A percentile compares a stretch with the other conserved stretches of the same genome.
Conservation (phyloP, 2,329 filamentous ascomycete species). For the Sclerotinia sclerotiorum region DNA sequence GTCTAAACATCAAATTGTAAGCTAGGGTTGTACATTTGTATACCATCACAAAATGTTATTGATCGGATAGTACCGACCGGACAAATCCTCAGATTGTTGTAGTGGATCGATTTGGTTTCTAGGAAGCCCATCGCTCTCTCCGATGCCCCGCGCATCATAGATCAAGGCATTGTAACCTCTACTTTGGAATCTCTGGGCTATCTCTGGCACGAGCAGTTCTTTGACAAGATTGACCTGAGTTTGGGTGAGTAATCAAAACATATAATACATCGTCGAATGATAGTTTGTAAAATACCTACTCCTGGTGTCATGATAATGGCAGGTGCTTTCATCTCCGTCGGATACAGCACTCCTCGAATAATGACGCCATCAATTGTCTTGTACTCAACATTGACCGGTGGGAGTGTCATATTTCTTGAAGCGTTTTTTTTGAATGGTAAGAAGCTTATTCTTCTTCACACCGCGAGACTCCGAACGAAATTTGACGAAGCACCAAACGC, state of each 20-base stretch:
- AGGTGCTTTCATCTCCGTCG: background rate
- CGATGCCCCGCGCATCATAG: constrained; percentile 42
- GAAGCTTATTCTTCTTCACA: background rate
- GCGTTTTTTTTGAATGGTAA: background rate
- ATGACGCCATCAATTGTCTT: background rate
- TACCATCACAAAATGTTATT: background rate
- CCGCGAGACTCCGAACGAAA: background rate
- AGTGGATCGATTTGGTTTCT: constrained; percentile 40
- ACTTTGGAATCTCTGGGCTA: constrained; percentile 30
- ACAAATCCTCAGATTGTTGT: constrained; percentile 39
- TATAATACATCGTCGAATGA: background rate
- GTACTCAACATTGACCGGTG: background rate
- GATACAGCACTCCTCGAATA: background rate
- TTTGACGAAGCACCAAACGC: background rate
- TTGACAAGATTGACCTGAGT: constrained; percentile 30
- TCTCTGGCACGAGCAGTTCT: constrained; percentile 26
- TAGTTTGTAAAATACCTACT: background rate
- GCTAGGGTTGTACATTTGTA: background rate
- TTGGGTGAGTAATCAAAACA: background rate
- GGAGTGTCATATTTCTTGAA: background rate
- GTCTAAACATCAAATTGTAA: background rate
- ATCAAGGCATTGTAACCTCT: constrained; percentile 41
- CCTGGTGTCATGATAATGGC: background rate
- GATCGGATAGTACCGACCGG: background rate
- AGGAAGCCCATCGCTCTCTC: constrained; percentile 39